These are phyloP conservation scores for Chlamydomonas urium DNA, from an alignment of 139 green algal species.

Conservation along the genomic window DNA sequence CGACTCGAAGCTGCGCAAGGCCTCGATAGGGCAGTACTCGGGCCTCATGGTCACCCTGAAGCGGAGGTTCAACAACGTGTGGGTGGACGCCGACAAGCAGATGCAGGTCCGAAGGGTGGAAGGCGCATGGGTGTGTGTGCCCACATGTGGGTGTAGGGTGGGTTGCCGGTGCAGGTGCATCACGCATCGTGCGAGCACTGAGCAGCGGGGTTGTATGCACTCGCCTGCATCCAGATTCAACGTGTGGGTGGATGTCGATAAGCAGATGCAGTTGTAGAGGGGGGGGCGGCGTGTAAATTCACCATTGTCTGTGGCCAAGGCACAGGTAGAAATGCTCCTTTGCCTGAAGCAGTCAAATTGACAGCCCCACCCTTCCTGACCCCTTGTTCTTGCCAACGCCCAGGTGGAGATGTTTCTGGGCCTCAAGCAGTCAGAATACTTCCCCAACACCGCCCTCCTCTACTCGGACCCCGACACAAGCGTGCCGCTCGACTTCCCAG, in stretches of 20 bases:
- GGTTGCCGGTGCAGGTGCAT: neutral
- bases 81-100: constrained; percentile 51
- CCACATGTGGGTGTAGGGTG: neutral
- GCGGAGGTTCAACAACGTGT: constrained; percentile 58
- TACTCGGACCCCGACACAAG: neutral
- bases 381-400: neutral
- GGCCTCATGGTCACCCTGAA: constrained; percentile 41
- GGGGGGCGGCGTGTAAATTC: neutral
- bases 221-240: too few species aligned
- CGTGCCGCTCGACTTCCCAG: constrained; percentile 17
- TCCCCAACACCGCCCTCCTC: constrained; percentile 27
- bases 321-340: neutral
- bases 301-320: neutral
- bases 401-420: constrained; percentile 83
- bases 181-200: neutral
- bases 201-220: too few species aligned
- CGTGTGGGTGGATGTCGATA: too few species aligned
- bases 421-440: constrained; percentile 54
- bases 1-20: constrained; percentile 42
- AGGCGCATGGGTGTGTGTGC: neutral
- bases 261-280: neutral
- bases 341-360: neutral
- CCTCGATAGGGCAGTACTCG: constrained; percentile 38
- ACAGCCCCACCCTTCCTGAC: neutral
- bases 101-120: constrained; percentile 31